Evolutionary conservation across 305 asterid species (phyloP).

Genomic region (Rubia peregrina): DNA sequence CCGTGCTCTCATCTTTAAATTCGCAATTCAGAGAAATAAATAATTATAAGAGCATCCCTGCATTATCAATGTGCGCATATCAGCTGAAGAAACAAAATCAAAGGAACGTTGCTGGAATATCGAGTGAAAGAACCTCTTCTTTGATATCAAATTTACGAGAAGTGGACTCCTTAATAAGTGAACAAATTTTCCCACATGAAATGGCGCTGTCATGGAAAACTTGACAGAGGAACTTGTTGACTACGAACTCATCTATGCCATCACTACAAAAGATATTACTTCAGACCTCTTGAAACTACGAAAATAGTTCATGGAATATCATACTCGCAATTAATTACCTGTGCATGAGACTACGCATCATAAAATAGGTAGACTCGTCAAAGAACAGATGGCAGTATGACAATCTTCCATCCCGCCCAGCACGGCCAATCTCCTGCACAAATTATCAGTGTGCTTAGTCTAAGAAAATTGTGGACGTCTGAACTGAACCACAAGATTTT

Average conservation of each 20-base stretch:
- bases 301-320: constrained; percentile 12
- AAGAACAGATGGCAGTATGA: constrained; percentile 88
- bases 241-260: constrained; percentile 80
- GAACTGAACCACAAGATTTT: neutral
- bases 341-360: constrained; percentile 85
- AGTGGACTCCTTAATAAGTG: constrained; percentile 71
- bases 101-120: constrained; percentile 14
- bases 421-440: constrained; percentile 94
- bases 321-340: constrained; percentile 44
- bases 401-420: constrained; percentile 94
- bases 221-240: constrained; percentile 77
- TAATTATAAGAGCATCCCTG: neutral
- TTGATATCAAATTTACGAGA: constrained; percentile 94
- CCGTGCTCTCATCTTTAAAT: neutral
- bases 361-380: constrained; percentile 68
- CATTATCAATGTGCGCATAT: neutral
- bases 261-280: constrained; percentile 46
- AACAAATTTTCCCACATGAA: constrained; percentile 44
- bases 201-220: constrained; percentile 38
- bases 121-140: constrained; percentile 68
- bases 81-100: neutral
- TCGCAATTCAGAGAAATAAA: neutral
- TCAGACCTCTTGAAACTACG: constrained; percentile 16
- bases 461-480: constrained; percentile 15
- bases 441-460: constrained; percentile 17